Conservation (phyloP, 2,329 filamentous ascomycete genomes). For the Chaetomium globosum region DNA sequence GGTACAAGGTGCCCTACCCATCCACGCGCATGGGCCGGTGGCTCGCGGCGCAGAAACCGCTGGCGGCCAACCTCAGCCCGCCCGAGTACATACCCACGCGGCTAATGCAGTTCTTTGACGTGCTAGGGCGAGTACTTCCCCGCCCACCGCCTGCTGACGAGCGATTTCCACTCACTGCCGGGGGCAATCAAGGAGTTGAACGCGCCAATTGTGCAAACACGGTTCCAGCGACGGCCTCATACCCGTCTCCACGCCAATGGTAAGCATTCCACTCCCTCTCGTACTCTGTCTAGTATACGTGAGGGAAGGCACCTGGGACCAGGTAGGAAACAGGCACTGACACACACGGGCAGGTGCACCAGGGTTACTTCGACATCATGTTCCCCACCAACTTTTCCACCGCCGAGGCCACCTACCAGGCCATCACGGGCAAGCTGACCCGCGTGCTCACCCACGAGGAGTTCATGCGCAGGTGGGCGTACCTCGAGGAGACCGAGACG, state of each 20-base stretch:
- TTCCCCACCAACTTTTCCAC: conserved; percentile 95
- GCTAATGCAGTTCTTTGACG: conserved; percentile 95
- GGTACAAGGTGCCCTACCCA: conserved; percentile 65
- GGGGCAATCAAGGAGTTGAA: conserved; percentile 83
- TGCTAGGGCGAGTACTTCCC: conserved; percentile 87
- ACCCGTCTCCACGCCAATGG: conserved; percentile 85
- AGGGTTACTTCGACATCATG: conserved; percentile 98
- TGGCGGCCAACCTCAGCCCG: conserved; percentile 72
- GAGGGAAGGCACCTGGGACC: not conserved
- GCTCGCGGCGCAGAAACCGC: conserved; percentile 66
- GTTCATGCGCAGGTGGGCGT: conserved; percentile 88
- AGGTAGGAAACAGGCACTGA: not conserved
- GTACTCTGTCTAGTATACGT: not conserved
- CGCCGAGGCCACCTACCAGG: conserved; percentile 88
- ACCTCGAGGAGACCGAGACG: conserved; percentile 85
- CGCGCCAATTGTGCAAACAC: conserved; percentile 92
- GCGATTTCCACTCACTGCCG: conserved; percentile 86
- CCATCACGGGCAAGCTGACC: conserved; percentile 89
- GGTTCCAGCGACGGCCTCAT: conserved; percentile 85
- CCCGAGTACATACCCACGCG: conserved; percentile 95
- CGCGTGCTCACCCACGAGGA: conserved; percentile 83
- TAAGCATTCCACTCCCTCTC: conserved; percentile 50
- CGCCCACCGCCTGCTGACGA: conserved; percentile 81
- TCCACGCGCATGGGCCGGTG: conserved; percentile 59
- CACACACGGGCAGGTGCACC: conserved; percentile 70